Evolutionary conservation across 2,329 filamentous ascomycete species (phyloP).

Genomic region (Calonectria hawksworthii): DNA sequence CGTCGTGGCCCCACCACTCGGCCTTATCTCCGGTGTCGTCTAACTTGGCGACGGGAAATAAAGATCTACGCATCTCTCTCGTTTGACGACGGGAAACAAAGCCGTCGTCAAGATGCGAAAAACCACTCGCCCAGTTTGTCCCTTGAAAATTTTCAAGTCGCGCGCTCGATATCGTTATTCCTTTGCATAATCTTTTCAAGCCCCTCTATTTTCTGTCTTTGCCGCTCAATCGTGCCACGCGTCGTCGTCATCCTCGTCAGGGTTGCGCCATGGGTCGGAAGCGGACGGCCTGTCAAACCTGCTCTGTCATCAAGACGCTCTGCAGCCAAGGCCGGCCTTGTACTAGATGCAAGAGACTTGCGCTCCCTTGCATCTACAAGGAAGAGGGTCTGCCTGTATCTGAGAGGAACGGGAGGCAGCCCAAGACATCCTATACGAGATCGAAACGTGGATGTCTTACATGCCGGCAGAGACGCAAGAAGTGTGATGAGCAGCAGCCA

Average conservation of each 20-base stretch:
- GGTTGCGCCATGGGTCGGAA: neutral
- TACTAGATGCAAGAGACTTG: neutral
- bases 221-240: too few relatives aligned
- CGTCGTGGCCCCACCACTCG: neutral
- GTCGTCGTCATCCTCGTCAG: too few relatives aligned
- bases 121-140: too few relatives aligned
- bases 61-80: neutral
- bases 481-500: neutral
- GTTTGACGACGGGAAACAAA: neutral
- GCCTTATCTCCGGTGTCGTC: neutral
- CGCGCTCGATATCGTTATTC: too few relatives aligned
- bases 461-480: neutral
- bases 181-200: too few relatives aligned
- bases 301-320: neutral
- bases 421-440: neutral
- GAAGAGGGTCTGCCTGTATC: too few relatives aligned
- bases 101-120: too few relatives aligned
- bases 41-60: neutral
- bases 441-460: neutral
- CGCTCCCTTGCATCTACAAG: neutral
- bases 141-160: too few relatives aligned
- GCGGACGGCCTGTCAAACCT: neutral
- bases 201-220: too few relatives aligned
- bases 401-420: too few relatives aligned
- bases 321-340: neutral